These are phyloP conservation scores for Fusarium nelsonii DNA, from an alignment of 2,329 filamentous ascomycete species.

Conservation along the genomic window DNA sequence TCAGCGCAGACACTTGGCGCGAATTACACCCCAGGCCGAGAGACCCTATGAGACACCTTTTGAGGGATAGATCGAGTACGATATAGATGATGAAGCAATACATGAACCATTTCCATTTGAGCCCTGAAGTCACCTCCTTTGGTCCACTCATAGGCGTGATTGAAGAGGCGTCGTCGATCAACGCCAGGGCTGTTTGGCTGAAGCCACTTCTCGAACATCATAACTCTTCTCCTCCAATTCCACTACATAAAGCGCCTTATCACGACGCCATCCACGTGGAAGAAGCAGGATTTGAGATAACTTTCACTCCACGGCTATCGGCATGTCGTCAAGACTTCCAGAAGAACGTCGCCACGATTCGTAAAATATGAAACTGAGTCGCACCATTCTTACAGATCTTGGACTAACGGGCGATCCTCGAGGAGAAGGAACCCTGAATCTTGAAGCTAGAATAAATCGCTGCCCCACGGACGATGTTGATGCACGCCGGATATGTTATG, in stretches of 20 bases:
- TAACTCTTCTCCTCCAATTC: background rate
- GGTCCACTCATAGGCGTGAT: background rate
- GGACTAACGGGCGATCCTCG: background rate
- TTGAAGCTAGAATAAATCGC: slow-evolving; percentile 3
- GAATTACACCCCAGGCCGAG: slow-evolving; percentile 88
- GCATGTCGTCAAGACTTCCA: background rate
- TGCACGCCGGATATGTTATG: slow-evolving; percentile 25
- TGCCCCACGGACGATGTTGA: background rate
- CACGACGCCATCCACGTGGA: rapidly evolving
- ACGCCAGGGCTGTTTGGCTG: background rate
- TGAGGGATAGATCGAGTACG: slow-evolving; percentile 28
- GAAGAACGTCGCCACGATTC: background rate
- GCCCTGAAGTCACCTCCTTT: background rate
- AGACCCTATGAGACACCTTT: slow-evolving; percentile 76
- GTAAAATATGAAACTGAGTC: background rate
- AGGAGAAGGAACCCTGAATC: rapidly evolving
- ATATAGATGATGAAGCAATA: background rate
- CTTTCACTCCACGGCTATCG: background rate
- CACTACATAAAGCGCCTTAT: background rate
- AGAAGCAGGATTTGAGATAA: background rate
- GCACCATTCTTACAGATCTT: background rate
- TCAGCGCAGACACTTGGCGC: slow-evolving; percentile 80
- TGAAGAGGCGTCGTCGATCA: background rate
- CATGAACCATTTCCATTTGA: background rate
- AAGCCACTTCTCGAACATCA: background rate